Conservation (phyloP, 441 rosid genomes). For the Theobroma grandiflorum region DNA sequence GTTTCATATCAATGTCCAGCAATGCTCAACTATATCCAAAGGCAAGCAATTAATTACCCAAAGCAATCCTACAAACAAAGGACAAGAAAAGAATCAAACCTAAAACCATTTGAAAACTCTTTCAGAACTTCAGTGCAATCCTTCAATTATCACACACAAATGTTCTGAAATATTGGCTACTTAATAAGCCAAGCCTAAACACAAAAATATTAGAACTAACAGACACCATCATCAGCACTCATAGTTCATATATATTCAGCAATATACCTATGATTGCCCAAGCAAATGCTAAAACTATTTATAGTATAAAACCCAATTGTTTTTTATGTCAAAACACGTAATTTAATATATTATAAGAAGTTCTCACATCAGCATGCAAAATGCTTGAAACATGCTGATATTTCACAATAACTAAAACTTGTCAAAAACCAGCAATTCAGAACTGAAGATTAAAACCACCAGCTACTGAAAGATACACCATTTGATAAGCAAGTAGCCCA, state of each 20-base stretch:
- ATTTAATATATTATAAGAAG: neutral
- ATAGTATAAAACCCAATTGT: neutral
- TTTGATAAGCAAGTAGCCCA: neutral
- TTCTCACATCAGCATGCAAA: neutral
- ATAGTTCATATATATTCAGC: constrained; percentile 5
- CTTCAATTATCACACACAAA: constrained; percentile 13
- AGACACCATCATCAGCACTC: neutral
- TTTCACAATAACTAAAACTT: neutral
- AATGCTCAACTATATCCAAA: neutral
- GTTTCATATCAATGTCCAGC: neutral
- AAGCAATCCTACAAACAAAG: neutral
- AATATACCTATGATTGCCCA: neutral
- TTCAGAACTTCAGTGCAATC: neutral
- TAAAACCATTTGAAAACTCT: neutral
- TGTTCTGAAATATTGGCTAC: neutral
- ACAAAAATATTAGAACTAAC: neutral
- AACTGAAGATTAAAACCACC: neutral
- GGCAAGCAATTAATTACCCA: constrained; percentile 1
- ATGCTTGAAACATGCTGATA: neutral
- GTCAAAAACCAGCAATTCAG: neutral
- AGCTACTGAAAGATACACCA: neutral
- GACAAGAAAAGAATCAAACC: neutral
- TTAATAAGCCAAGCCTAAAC: constrained; percentile 19
- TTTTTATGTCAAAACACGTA: neutral
- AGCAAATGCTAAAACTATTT: neutral